Evolutionary conservation across 2,329 filamentous ascomycete species (phyloP).

Genomic region (Penicillium olsonii): DNA sequence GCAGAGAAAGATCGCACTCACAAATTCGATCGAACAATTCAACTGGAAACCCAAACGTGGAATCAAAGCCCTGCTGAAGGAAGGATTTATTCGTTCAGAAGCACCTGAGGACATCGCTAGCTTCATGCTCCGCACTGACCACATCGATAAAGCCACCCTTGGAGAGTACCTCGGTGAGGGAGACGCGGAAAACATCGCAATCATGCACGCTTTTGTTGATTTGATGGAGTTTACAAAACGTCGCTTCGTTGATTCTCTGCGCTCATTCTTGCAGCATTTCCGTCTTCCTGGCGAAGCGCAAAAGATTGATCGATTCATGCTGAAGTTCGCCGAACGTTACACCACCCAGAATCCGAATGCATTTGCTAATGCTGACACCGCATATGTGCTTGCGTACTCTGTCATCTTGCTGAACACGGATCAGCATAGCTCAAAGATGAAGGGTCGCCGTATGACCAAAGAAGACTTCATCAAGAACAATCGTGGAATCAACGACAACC

Average conservation of each 20-base stretch:
- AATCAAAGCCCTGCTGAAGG: slow-evolving; percentile 77
- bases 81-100: slow-evolving; percentile 83
- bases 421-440: slow-evolving; percentile 86
- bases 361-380: slow-evolving; percentile 96
- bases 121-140: slow-evolving; percentile 80
- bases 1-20: slow-evolving; percentile 86
- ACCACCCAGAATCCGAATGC: slow-evolving; percentile 93
- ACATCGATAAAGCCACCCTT: slow-evolving; percentile 85
- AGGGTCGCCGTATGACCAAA: slow-evolving; percentile 81
- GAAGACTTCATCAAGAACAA: slow-evolving; percentile 99
- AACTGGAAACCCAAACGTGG: slow-evolving; percentile 98
- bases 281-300: slow-evolving; percentile 93
- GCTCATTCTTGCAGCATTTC: slow-evolving; percentile 92
- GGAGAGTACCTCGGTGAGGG: slow-evolving; percentile 95
- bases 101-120: slow-evolving; percentile 77
- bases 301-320: slow-evolving; percentile 99
- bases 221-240: slow-evolving; percentile 89
- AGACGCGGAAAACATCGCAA: slow-evolving; percentile 88
- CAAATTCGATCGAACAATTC: slow-evolving; percentile 85
- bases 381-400: slow-evolving; percentile 93
- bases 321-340: slow-evolving; percentile 97
- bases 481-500: slow-evolving; percentile 93
- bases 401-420: slow-evolving; percentile 97
- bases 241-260: slow-evolving; percentile 87
- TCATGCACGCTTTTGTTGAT: slow-evolving; percentile 98